These are phyloP conservation scores for Sinapis alba DNA, from an alignment of 441 rosid species.

Conservation along the genomic window DNA sequence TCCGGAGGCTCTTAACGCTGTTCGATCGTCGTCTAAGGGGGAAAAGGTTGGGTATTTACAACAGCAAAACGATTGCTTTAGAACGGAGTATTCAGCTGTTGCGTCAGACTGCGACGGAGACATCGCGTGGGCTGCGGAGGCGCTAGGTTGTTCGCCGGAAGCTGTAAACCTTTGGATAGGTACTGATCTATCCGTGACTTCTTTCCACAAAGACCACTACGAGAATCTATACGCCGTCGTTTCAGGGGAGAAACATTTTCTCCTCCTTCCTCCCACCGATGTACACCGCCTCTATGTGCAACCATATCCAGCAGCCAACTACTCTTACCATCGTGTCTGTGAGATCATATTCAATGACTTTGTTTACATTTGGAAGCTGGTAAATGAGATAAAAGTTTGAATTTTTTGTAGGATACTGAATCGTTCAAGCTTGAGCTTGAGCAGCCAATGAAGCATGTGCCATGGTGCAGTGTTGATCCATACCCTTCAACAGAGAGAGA, in stretches of 20 bases:
- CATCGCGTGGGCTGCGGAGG: conserved; percentile 75
- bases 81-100: conserved; percentile 61
- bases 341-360: conserved; percentile 33
- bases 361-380: background rate
- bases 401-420: conserved; percentile 48
- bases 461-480: conserved; percentile 89
- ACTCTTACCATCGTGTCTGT: conserved; percentile 45
- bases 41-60: conserved; percentile 66
- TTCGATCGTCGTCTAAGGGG: conserved; percentile 37
- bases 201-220: conserved; percentile 89
- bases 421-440: conserved; percentile 65
- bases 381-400: conserved; percentile 27
- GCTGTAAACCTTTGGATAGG: conserved; percentile 96
- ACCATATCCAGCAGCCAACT: conserved; percentile 68
- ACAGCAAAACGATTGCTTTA: conserved; percentile 81
- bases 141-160: conserved; percentile 73
- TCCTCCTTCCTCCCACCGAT: conserved; percentile 84
- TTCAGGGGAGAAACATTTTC: conserved; percentile 80
- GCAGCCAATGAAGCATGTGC: conserved; percentile 60
- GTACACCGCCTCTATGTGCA: conserved; percentile 78
- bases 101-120: conserved; percentile 67
- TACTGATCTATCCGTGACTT: conserved; percentile 66
- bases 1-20: conserved; percentile 55
- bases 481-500: conserved; percentile 52
- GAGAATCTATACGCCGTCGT: conserved; percentile 90